Conservation (phyloP, 192 early-diverging fungal genomes). For the Phlyctochytrium bullatum region DNA sequence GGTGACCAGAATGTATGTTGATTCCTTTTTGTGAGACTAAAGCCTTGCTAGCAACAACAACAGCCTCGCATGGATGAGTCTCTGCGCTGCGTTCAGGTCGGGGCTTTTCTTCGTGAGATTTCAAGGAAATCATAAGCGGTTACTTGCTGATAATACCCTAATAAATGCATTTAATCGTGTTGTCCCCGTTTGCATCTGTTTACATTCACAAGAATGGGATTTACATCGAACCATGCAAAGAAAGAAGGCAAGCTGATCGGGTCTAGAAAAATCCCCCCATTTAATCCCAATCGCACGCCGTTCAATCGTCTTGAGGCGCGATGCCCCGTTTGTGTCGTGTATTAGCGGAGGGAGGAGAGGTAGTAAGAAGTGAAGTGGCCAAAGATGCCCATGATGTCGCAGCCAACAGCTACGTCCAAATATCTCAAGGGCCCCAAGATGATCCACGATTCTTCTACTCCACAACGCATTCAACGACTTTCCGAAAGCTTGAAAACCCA, state of each 20-base stretch:
- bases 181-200: no score
- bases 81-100: constrained; percentile 21
- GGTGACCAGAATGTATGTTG: constrained; percentile 16
- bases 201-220: no score
- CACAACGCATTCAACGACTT: constrained; percentile 41
- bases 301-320: no score
- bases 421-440: constrained; percentile 29
- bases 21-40: neutral
- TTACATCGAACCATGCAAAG: no score
- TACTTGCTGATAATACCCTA: no score
- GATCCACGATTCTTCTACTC: constrained; percentile 40
- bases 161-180: no score
- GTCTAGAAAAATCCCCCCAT: no score
- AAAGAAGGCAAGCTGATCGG: no score
- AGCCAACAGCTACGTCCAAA: constrained; percentile 20
- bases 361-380: neutral
- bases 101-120: constrained; percentile 12
- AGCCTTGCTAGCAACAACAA: constrained; percentile 8
- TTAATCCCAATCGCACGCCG: no score
- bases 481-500: constrained; percentile 16
- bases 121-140: neutral
- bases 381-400: constrained; percentile 29
- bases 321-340: no score
- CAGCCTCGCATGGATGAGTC: constrained; percentile 28
- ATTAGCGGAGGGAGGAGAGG: neutral